Percentiles rank a stretch among this genome's conserved stretches.
phyloP scores from a whole-genome alignment of 73 alveolate species.

The Paramecium bursaria region DNA sequence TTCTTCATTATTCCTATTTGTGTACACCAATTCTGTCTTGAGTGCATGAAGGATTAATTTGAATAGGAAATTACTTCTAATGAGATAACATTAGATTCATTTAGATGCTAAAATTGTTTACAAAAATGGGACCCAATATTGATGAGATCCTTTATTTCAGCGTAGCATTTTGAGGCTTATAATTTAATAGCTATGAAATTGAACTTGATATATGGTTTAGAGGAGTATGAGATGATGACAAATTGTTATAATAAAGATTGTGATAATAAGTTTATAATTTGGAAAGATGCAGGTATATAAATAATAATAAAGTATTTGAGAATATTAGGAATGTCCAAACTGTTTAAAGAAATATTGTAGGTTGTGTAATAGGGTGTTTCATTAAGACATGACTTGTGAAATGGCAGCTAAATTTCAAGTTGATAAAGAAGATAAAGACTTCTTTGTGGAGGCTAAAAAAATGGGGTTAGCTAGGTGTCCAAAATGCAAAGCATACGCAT shows the following conservation, averaged over 20 bases:
- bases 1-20: too few relatives aligned
- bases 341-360: constrained; percentile 31
- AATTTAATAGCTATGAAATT: not conserved
- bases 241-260: constrained; percentile 29
- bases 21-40: too few relatives aligned
- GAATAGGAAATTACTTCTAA: too few relatives aligned
- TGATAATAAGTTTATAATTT: not conserved
- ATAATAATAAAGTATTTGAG: not conserved
- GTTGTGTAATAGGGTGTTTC: not conserved
- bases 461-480: constrained; percentile 10
- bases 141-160: too few relatives aligned
- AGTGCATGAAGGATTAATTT: too few relatives aligned
- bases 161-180: too few relatives aligned
- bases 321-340: not conserved
- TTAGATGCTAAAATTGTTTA: too few relatives aligned
- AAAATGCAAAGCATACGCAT: not conserved
- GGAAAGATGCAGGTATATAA: constrained; percentile 62
- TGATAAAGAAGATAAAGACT: constrained; percentile 10
- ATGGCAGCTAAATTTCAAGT: not conserved
- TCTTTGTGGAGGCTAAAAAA: not conserved
- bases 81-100: too few relatives aligned
- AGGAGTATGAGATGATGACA: not conserved
- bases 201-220: not conserved
- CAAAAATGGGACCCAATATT: too few relatives aligned
- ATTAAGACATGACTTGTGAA: constrained; percentile 12